Evolutionary conservation across 352 stramenopile species (phyloP), one percentile per base, ranked within the genome.

Genomic region (Pythium brachiatum): DNA sequence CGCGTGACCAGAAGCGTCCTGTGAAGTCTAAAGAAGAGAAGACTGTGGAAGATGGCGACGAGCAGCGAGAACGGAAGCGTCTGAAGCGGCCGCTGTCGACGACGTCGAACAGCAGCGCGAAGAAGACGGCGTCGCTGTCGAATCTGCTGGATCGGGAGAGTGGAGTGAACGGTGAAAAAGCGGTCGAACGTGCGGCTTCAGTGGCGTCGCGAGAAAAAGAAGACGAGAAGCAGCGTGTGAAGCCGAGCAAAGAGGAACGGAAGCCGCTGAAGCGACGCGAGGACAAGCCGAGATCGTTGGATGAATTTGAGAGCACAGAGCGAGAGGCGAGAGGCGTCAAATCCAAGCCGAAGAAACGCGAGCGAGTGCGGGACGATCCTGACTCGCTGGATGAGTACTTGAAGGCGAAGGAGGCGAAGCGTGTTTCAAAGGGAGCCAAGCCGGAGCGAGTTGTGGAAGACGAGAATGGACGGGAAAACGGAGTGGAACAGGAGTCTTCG

Each of bases 331-430:
- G 13, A 29, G 5, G 23, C 23, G 6, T 48, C 7, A 61, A 60
- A n/a, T 18, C 15, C 9, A 56, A 31, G 27, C 1, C n/a, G 50
- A 64, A 64, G 50, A 61, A 52, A 16, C 44, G n/a, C 1, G 46
- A 47, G 7, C 46, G 48, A 27, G 5, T 11, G 31, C n/a, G 27
- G 1, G 41, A 38, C 16, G 23, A 46, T 7, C 2, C 6, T 8
- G 27, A 8, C 21, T 67, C 57, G 3, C 38, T 71, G 8, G 58
- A 67, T 27, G 64, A 66, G 31, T 71, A 48, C 16, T 52, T 67
- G 13, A 63, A 64, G 34, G 31, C 15, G 18, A 43, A 57, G 36
- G 29, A 66, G n/a, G 13, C 16, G 2, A 52, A 66, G 38, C 20
- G 0, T 16, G 21, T 52, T 48, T 38, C 20, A 23, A 36, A 53